These are phyloP conservation scores for Hylodesmum podocarpum DNA, from an alignment of 306 rosid species.

Conservation along the genomic window DNA sequence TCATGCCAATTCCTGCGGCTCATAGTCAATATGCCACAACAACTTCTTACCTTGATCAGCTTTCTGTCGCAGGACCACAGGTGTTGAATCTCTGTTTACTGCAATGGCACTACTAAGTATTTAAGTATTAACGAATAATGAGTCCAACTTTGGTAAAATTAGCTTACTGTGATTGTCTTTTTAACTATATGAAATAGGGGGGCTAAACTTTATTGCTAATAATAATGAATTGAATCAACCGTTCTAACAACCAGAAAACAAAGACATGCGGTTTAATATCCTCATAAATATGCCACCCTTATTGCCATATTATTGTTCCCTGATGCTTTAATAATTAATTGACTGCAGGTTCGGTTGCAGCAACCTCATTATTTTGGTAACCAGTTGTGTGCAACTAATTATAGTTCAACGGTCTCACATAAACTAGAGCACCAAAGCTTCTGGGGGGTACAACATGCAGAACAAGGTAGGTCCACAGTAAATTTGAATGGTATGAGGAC, in stretches of 20 bases:
- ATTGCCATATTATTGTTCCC: background rate
- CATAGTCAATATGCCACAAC: conserved; percentile 49
- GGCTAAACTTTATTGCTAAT: conserved; percentile 23
- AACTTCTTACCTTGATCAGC: conserved; percentile 45
- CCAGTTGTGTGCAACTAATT: conserved; percentile 37
- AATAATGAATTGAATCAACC: conserved; percentile 18
- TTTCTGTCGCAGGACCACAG: conserved; percentile 54
- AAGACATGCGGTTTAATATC: background rate
- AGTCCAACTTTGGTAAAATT: background rate
- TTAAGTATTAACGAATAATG: background rate
- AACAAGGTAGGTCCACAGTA: conserved; percentile 40
- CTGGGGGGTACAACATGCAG: conserved; percentile 51
- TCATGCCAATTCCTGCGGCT: conserved; percentile 42
- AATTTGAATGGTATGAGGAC: conserved; percentile 32
- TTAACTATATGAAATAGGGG: conserved; percentile 14
- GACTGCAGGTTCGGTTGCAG: conserved; percentile 48
- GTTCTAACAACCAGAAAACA: background rate
- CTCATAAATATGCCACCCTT: background rate
- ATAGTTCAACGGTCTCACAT: conserved; percentile 32
- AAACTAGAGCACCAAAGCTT: conserved; percentile 47
- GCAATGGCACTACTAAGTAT: background rate
- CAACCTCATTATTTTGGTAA: conserved; percentile 49
- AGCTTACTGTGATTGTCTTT: background rate
- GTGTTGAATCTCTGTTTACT: conserved; percentile 37
- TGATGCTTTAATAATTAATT: conserved; percentile 33